Evolutionary conservation across 805 yeast species (phyloP), one percentile per base, ranked within the genome.

Genomic region (Starmerella lactis-condensi): DNA sequence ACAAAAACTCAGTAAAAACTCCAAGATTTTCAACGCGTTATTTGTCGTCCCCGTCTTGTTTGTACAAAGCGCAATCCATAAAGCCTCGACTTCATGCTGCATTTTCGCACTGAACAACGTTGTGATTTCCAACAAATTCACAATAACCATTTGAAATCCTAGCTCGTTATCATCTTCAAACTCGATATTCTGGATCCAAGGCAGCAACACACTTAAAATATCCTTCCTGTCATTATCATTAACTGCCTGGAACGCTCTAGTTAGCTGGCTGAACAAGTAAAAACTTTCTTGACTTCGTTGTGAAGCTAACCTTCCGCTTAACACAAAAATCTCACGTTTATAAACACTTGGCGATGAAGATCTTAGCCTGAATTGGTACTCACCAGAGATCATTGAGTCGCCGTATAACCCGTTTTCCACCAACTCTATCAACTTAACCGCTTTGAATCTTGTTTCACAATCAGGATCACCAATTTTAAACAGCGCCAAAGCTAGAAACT

Each of bases 1-100:
- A 23, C 92, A 72, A 22, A 72, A 68, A 15, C 62, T 62, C 27
- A 78, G 59, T 26, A 81, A 58, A 46, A 71, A 89, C 27, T 72
- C 75, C 46, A 79, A 54, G 14, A 81, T 75, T 2, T 68, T 71
- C 27, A 70, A 70, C 14, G 74, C 72, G 44, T 85, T 82, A n/a
- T 24, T 29, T 58, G 62, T 19, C 67, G 37, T 31, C 1, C 46
- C 63, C 18, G 67, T 64, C n/a, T 66, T 64, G 4, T 75, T 78
- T 30, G 66, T 69, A 1, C 91, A 93, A n/a, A 89, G 58, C 0
- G 95, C 85, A 4, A 78, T 81, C 99, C 99, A 89, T 15, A 89
- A 53, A 0, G 92, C 92, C 50, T 83, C 95, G 8, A 89, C 79
- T 44, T 82, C 96, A 44, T 75, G 75, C 26, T 79, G 78, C 42